These are phyloP conservation scores for Closterium sp. DNA, from an alignment of 139 green algal species.

Conservation along the genomic window DNA sequence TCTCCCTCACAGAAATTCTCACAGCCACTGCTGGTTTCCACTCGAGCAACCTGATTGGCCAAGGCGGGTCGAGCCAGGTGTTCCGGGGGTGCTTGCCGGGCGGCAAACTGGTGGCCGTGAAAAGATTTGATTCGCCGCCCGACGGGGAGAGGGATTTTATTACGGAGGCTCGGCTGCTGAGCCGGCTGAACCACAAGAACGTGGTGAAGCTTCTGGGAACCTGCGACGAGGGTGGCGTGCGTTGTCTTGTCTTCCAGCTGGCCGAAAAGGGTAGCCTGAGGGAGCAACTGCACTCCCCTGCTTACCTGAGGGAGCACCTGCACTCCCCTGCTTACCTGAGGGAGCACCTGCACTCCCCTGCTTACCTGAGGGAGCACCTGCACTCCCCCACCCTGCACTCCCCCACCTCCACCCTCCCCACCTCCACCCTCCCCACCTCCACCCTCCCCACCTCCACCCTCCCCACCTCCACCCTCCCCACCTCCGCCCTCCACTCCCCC, in stretches of 20 bases:
- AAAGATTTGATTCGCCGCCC: not conserved
- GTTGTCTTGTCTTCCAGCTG: conserved; percentile 36
- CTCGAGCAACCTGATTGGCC: conserved; percentile 7
- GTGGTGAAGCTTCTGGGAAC: conserved; percentile 58
- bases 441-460: too few relatives aligned
- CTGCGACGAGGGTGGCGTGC: conserved; percentile 41
- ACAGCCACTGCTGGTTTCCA: conserved; percentile 8
- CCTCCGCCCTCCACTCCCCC: not conserved
- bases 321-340: too few relatives aligned
- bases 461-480: too few relatives aligned
- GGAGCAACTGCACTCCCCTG: conserved; percentile 17
- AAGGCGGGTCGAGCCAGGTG: conserved; percentile 1
- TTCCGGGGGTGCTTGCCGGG: not conserved
- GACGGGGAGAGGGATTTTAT: conserved; percentile 62
- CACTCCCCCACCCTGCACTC: too few relatives aligned
- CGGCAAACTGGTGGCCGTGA: conserved; percentile 5
- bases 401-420: too few relatives aligned
- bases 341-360: not conserved
- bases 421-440: too few relatives aligned
- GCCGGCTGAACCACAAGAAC: conserved; percentile 49
- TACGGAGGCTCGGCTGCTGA: conserved; percentile 56
- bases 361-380: too few relatives aligned
- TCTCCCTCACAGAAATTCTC: not conserved
- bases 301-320: too few relatives aligned
- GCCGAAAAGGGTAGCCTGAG: conserved; percentile 40